phyloP scores from a whole-genome alignment of 2,329 filamentous ascomycete genomes.

The Eurotiales sp. region DNA sequence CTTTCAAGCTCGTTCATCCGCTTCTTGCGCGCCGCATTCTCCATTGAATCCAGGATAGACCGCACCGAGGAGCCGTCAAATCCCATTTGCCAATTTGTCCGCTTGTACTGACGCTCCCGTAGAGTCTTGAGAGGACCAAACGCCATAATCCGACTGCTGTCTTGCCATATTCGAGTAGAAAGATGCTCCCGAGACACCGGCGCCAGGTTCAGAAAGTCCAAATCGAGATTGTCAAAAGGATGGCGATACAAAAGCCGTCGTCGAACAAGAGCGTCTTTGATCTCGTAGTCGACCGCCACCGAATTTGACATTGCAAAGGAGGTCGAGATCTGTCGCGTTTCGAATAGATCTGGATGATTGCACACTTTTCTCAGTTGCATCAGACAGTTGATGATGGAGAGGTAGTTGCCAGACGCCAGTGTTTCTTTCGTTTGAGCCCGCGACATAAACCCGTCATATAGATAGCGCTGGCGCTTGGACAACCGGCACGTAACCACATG shows the following conservation, averaged over 20 bases:
- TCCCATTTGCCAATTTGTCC: conserved; percentile 52
- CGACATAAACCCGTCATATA: conserved; percentile 95
- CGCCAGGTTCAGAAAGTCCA: conserved; percentile 75
- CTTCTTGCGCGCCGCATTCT: conserved; percentile 65
- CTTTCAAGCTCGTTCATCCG: conserved; percentile 76
- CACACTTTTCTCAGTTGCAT: conserved; percentile 98
- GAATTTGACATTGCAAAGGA: conserved; percentile 89
- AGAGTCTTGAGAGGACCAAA: conserved; percentile 67
- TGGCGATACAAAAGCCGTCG: conserved; percentile 60
- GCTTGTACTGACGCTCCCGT: conserved; percentile 63
- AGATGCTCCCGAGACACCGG: conserved; percentile 67
- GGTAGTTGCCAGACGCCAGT: conserved; percentile 86
- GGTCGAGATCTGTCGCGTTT: conserved; percentile 92
- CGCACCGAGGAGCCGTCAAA: conserved; percentile 65
- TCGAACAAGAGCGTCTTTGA: conserved; percentile 67
- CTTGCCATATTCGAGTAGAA: conserved; percentile 50
- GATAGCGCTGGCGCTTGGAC: conserved; percentile 88
- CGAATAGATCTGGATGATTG: conserved; percentile 95
- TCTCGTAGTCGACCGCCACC: conserved; percentile 68
- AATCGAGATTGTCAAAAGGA: conserved; percentile 61
- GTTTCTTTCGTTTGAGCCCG: conserved; percentile 85
- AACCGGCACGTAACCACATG: conserved; percentile 94
- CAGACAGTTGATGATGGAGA: conserved; percentile 96
- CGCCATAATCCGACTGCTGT: conserved; percentile 64
- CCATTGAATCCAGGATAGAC: conserved; percentile 68